Conservation (phyloP, 1,284 basidiomycete species). For the Trichosporon sp. region DNA sequence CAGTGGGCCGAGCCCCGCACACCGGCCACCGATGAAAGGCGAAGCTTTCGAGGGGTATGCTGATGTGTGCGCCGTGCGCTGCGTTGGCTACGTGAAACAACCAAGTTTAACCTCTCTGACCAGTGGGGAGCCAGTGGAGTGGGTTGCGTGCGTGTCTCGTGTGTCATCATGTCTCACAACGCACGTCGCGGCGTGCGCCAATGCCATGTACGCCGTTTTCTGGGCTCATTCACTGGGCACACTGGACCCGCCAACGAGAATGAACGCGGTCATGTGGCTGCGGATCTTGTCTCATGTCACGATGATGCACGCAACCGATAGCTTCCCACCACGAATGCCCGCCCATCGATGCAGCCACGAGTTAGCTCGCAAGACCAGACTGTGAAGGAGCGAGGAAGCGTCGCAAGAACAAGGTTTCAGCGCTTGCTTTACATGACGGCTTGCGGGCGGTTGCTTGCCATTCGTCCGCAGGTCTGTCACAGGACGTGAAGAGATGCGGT, state of each 20-base stretch:
- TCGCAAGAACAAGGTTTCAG: not conserved
- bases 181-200: not conserved
- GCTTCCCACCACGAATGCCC: not conserved
- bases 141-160: constrained; percentile 10
- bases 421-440: not conserved
- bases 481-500: not conserved
- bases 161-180: constrained; percentile 19
- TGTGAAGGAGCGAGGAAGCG: not conserved
- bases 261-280: not conserved
- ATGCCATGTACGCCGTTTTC: not conserved
- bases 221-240: not conserved
- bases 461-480: not conserved
- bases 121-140: constrained; percentile 7
- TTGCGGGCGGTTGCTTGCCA: not conserved
- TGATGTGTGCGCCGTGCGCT: not conserved
- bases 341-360: not conserved
- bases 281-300: constrained; percentile 10
- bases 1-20: not conserved
- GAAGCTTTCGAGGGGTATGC: not conserved
- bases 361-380: not conserved
- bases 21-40: not conserved
- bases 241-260: not conserved
- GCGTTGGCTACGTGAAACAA: not conserved
- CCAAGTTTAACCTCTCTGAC: not conserved
- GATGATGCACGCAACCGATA: constrained; percentile 1